Evolutionary conservation across 139 green algal genomes (phyloP), one percentile per base, ranked within the genome.

Genomic region (Limnomonas spitsbergensis): DNA sequence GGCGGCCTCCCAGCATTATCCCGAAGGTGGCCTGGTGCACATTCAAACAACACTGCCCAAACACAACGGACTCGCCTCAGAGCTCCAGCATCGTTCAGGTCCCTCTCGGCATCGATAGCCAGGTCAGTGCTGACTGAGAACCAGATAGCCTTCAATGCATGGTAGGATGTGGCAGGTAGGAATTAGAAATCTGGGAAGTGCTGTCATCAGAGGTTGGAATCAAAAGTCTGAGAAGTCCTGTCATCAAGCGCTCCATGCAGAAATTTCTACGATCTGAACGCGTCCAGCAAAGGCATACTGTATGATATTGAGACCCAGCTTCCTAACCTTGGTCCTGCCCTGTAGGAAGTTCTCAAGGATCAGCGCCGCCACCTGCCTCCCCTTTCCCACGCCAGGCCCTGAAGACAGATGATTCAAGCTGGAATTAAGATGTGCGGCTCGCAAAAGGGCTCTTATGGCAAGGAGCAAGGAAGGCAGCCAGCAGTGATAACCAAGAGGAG

Each of bases 361-460:
- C 1, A 89, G 38, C 1, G 84, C 83, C 0, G 89, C 88, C 69
- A 97, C 91, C 54, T 92, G 90, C 0, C 92, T 80, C 0, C 92
- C 92, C 75, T 96, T 96, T 35, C 91, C 91, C 29, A 96, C 87
- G 7, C 90, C 90, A 2, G 90, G 86, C 4, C 88, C 81, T 82
- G 76, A 1, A 24, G 2, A 72, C 26, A 20, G 27, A 72, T 20
- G 61, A 34, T 29, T 61, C 14, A 20, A 20, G 47, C 47, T 29
- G 14, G 20, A 14, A 61, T 61, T 71, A 34, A 71, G 24, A 26
- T 26, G 31, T 26, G 61, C 27, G n/a, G 24, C n/a, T n/a, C n/a
- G n/a, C n/a, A n/a, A n/a, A n/a, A n/a, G n/a, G n/a, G n/a, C n/a
- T n/a, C n/a, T n/a, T n/a, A n/a, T n/a, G n/a, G n/a, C n/a, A n/a